phyloP scores from a whole-genome alignment of 371 early-diverging fungal genomes.

The Nematocida sp. region DNA sequence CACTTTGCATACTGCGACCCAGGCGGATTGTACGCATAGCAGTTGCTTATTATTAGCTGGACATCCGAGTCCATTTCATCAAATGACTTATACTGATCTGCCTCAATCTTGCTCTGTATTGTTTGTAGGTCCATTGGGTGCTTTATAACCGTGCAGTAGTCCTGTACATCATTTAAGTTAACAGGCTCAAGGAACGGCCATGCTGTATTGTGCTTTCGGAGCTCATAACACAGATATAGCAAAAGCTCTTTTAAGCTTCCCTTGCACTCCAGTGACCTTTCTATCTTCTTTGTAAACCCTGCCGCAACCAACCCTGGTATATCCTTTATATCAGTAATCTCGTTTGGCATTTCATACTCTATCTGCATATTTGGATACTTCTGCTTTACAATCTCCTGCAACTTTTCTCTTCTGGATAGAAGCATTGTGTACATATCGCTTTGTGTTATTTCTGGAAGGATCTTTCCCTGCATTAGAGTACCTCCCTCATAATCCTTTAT shows the following conservation, averaged over 20 bases:
- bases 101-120: constrained; percentile 75
- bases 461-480: constrained; percentile 79
- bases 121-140: constrained; percentile 91
- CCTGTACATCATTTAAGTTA: constrained; percentile 77
- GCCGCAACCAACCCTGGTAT: constrained; percentile 54
- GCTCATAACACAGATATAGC: constrained; percentile 75
- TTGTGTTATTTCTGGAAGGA: constrained; percentile 68
- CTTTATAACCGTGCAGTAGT: constrained; percentile 89
- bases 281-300: constrained; percentile 50
- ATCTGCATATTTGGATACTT: constrained; percentile 36
- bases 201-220: constrained; percentile 76
- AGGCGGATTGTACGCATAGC: constrained; percentile 78
- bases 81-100: constrained; percentile 74
- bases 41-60: constrained; percentile 79
- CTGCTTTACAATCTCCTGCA: constrained; percentile 60
- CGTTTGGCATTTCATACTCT: constrained; percentile 34
- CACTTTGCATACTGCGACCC: constrained; percentile 77
- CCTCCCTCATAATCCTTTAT: constrained; percentile 99
- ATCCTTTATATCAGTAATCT: constrained; percentile 1
- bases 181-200: constrained; percentile 98
- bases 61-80: constrained; percentile 77
- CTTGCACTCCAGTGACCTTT: constrained; percentile 23
- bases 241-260: constrained; percentile 73
- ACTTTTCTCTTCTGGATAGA: constrained; percentile 44
- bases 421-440: constrained; percentile 60